Evolutionary conservation across 108 stramenopile genomes (phyloP).

Genomic region (Cyclotella choctawhatcheeana): DNA sequence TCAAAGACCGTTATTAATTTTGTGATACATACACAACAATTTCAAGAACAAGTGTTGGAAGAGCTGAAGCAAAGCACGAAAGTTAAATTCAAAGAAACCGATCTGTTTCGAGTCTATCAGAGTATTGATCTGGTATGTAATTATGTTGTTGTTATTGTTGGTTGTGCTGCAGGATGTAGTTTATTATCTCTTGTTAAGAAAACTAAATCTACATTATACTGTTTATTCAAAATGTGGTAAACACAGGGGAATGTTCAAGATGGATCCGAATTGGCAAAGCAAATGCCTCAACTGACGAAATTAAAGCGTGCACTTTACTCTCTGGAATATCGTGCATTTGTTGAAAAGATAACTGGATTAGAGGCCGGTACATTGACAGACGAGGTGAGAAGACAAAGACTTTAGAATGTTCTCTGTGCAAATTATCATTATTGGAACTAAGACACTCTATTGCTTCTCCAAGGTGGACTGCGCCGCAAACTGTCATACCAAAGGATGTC

Average conservation of each 20-base stretch:
- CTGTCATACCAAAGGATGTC: slow-evolving; percentile 93
- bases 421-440: too few relatives aligned
- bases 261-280: slow-evolving; percentile 49
- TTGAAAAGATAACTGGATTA: slow-evolving; percentile 80
- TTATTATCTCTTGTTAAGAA: too few relatives aligned
- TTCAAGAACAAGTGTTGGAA: slow-evolving; percentile 55
- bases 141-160: too few relatives aligned
- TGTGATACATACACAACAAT: not conserved
- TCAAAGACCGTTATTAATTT: not conserved
- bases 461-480: slow-evolving; percentile 95
- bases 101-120: slow-evolving; percentile 95
- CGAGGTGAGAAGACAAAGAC: slow-evolving; percentile 52
- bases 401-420: too few relatives aligned
- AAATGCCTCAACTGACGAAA: slow-evolving; percentile 78
- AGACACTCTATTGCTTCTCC: not conserved
- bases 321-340: slow-evolving; percentile 77
- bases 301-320: slow-evolving; percentile 88
- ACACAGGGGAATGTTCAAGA: slow-evolving; percentile 44
- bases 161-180: too few relatives aligned
- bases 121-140: slow-evolving; percentile 82
- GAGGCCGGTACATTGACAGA: slow-evolving; percentile 68
- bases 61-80: slow-evolving; percentile 90
- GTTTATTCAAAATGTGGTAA: not conserved
- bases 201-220: too few relatives aligned
- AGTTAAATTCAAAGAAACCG: slow-evolving; percentile 96